Base-by-base conservation (phyloP, 257 asterid genomes). In the Marsdenia floribunda region DNA sequence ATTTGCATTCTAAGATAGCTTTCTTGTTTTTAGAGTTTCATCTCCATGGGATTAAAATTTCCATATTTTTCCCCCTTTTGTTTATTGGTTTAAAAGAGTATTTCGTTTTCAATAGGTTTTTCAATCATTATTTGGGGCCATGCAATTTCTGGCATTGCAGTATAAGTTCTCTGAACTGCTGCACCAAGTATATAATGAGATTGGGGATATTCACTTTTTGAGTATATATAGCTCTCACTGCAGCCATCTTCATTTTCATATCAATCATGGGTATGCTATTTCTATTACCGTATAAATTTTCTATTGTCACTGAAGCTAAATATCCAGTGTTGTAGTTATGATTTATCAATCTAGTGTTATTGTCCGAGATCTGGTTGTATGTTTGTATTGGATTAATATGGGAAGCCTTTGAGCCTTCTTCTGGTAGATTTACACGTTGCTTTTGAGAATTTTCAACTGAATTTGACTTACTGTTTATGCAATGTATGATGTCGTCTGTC, bases 261-360 rank as follows among this genome's bases (percentile, higher is more conserved):
- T 77, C 82, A 77, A 71, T 77, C 58, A 82, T 87, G 84, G 88
- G 89, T 83, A 81, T 75, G 70, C 4, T 70, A 35, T 75, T 79
- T 70, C 10, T 63, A 35, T 73, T 68, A n/a, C 63, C 61, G n/a
- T n/a, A 42, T 16, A 11, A 5, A 5, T 44, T 35, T 60, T 22
- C 0, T 55, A 67, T 42, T 61, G 60, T 29, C 5, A 24, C 57
- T 74, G 67, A 29, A 54, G 54, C 3, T 11, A 47, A 15, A 21
- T 46, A 42, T 16, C 49, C 19, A 26, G 38, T 64, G 55, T 57
- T 60, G 19, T 69, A 38, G 42, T 75, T 47, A 68, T 63, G 52
- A 47, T 73, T 80, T 26, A 68, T 61, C 40, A 55, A 61, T 78
- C 5, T 63, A 11, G 75, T 44, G 22, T 78, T 57, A 47, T 58